Base-by-base conservation (phyloP, 768 basidiomycete genomes). In the Leccinum arenicola region DNA sequence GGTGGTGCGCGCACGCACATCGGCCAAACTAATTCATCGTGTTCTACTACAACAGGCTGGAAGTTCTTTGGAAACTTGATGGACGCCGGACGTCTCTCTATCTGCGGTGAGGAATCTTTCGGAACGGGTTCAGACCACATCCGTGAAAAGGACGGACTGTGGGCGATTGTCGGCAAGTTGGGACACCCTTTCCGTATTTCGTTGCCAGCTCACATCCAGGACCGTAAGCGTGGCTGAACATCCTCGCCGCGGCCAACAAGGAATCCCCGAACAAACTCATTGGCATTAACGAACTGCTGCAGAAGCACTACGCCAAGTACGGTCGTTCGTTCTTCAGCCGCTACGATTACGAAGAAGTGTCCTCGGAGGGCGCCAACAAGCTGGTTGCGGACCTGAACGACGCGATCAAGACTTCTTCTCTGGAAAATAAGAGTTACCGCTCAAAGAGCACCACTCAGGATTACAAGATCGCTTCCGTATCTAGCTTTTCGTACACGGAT, bases 61-160 rank as follows among this genome's bases (percentile, higher is more conserved):
- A 99, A 99, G 76, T 99, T 99, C 84, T 99, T 99, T 71, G 97
- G 97, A 50, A 99, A 98, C 77, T 80, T 99, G 66, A 99, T 99
- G 97, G 97, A 99, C 73, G 97, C 97, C 19, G 96, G 95, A 0
- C 84, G 93, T 48, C 84, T 99, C 52, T 98, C 96, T 52, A 98
- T 99, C 71, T 99, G 97, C 69, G 97, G 97, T 58, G 97, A 99
- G 73, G 97, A 99, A 77, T 95, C 93, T 4, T 99, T 99, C 74
- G 97, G 97, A 58, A 99, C 97, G 8, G 97, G 97, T n/a, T 98
- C 96, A 14, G 97, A 99, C 76, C 97, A 99, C 75, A 96, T 99
- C 67, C 91, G 97, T 61, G 97, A 99, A 80, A 99, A 99, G 82
- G 97, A 99, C 67, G 97, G 97, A 64, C 78, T 99, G 50, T 99